Conservation (phyloP, 495 filamentous ascomycete species). For the Aspergillus taichungensis region DNA sequence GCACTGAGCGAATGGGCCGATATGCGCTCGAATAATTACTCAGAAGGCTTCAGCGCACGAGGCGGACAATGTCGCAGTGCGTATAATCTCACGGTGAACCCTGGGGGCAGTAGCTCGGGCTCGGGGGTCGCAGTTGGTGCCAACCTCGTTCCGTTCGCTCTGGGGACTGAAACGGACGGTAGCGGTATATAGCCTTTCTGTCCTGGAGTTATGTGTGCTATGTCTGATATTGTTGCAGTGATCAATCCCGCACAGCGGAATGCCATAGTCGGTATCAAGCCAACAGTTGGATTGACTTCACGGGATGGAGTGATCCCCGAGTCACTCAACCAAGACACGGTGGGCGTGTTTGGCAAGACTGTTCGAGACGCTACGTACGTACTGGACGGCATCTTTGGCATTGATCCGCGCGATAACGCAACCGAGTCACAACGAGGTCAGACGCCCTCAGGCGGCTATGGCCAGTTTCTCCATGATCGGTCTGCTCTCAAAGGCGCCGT, state of each 20-base stretch:
- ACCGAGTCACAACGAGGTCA: conserved; percentile 46
- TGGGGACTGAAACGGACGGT: conserved; percentile 71
- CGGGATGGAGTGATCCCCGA: conserved; percentile 58
- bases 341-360: conserved; percentile 57
- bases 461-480: conserved; percentile 44
- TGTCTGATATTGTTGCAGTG: conserved; percentile 23
- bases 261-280: conserved; percentile 58
- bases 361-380: conserved; percentile 58
- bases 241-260: conserved; percentile 65
- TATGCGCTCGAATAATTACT: conserved; percentile 62
- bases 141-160: conserved; percentile 51
- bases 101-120: conserved; percentile 57
- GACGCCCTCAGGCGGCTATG: conserved; percentile 47
- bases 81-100: conserved; percentile 63
- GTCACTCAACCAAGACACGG: conserved; percentile 54
- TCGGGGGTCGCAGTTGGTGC: conserved; percentile 52
- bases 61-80: conserved; percentile 58
- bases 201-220: not conserved
- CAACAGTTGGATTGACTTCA: conserved; percentile 56
- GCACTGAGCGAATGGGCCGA: conserved; percentile 67
- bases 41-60: conserved; percentile 57
- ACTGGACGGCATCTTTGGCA: conserved; percentile 57
- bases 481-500: conserved; percentile 47
- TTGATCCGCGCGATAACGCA: conserved; percentile 51
- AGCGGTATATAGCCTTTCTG: conserved; percentile 33